Base-by-base conservation (phyloP, 2,329 filamentous ascomycete genomes). In the Epichloe brachyelytri region DNA sequence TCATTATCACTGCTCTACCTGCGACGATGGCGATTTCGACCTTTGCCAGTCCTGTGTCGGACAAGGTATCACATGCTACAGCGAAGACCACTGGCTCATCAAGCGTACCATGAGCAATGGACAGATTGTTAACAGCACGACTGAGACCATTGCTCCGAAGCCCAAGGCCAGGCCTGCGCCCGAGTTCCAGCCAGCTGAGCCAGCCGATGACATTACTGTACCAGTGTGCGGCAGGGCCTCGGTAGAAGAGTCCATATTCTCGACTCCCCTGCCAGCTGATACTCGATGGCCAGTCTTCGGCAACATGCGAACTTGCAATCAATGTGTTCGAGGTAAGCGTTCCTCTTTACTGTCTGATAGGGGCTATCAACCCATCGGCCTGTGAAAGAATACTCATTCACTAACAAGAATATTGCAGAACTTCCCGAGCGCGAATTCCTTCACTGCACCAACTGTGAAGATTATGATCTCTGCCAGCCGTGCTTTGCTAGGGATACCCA, bases 1-100 rank as follows among this genome's bases (percentile, higher is more conserved):
- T 48, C 91, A 98, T 69, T 98, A 87, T 68, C 93, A 98, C 71
- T 98, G 94, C 74, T 86, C 86, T 57, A 87, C 86, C 52, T 98
- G 93, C 64, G 88, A 97, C 57, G 80, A 85, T 52, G 93, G 91
- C 40, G 93, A 98, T 66, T 98, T 90, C 62, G 93, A 98, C 63
- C 79, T 98, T 33, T 98, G 94, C 74, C 77, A 82, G 56, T 68
- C 73, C 5, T 98, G 93, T 62, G 80, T 96, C 46, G 77, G 82
- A 47, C 71, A 75, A 41, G 90, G 90, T 56, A 75, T 85, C 52
- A 79, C 86, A 40, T 98, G 94, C 72, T 78, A 82, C 55, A 83
- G 83, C 52, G 78, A 83, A 33, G 78, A 81, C 56, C 93, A 98
- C 71, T 96, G 89, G 90, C 75, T 98, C 68, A 91, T 97, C 67